These are phyloP conservation scores for Hymenochaete sp. DNA, from an alignment of 1,284 basidiomycete genomes.

Conservation along the genomic window DNA sequence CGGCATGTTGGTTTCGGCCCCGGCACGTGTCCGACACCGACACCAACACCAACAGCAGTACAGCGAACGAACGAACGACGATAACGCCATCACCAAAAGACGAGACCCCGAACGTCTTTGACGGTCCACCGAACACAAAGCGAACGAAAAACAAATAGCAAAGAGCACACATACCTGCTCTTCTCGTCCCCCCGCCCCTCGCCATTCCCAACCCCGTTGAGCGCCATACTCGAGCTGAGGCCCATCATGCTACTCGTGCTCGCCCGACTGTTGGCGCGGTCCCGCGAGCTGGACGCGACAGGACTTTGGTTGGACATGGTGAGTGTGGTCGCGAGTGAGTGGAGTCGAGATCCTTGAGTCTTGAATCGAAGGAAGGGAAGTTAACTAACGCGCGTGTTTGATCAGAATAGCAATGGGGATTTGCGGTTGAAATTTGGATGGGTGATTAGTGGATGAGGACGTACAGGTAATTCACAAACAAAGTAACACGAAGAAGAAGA, in stretches of 20 bases:
- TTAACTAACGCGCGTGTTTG: too few species aligned
- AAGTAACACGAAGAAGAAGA: too few species aligned
- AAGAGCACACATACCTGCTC: conserved; percentile 13
- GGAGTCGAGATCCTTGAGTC: conserved; percentile 4
- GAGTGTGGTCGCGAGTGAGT: conserved; percentile 4
- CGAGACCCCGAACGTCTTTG: too few species aligned
- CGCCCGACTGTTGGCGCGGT: conserved; percentile 14
- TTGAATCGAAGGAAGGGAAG: too few species aligned
- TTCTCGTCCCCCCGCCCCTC: conserved; percentile 17
- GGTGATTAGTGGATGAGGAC: too few species aligned
- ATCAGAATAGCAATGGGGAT: too few species aligned
- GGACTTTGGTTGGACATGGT: conserved; percentile 17
- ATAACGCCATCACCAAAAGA: too few species aligned
- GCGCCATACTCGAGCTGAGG: conserved; percentile 7
- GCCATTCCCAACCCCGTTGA: conserved; percentile 5
- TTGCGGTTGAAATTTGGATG: not conserved
- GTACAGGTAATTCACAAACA: too few species aligned
- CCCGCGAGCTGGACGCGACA: conserved; percentile 15
- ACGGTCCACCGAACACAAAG: too few species aligned
- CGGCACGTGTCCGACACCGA: not conserved
- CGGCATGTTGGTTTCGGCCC: too few species aligned
- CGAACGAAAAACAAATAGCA: not conserved
- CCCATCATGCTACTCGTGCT: conserved; percentile 16
- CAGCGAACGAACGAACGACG: too few species aligned
- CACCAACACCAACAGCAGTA: too few species aligned